Evolutionary conservation across 176 grass and related monocot species (phyloP).

Genomic region (Raddia guianensis): DNA sequence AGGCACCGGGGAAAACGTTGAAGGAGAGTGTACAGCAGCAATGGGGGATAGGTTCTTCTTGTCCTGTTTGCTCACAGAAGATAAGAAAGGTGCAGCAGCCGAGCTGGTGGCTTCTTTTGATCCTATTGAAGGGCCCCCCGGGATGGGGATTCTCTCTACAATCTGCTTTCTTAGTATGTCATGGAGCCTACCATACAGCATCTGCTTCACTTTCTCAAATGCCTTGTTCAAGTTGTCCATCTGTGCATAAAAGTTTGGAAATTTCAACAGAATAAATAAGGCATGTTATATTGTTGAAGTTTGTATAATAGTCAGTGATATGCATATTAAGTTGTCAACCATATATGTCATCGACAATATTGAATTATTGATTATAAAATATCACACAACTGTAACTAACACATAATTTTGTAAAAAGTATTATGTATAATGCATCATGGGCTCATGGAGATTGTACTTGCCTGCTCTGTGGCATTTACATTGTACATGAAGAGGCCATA

Average conservation of each 20-base stretch:
- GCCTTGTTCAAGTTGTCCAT: conserved; percentile 56
- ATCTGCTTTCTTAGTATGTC: conserved; percentile 63
- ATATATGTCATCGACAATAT: conserved; percentile 6
- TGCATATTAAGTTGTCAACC: background rate
- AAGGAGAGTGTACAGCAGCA: background rate
- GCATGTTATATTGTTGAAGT: background rate
- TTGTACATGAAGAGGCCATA: conserved; percentile 85
- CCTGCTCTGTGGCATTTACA: conserved; percentile 71
- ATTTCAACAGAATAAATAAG: background rate
- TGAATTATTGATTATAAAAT: background rate
- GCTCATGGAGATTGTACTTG: conserved; percentile 31
- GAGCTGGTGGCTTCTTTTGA: background rate
- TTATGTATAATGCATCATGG: too few relatives aligned
- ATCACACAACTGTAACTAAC: background rate
- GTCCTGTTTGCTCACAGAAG: background rate
- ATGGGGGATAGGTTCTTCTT: background rate
- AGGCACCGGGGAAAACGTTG: background rate
- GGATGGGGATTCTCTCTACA: conserved; percentile 49
- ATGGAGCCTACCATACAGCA: conserved; percentile 59
- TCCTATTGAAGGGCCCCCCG: background rate
- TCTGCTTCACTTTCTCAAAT: conserved; percentile 67
- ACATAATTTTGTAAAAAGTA: conserved; percentile 5
- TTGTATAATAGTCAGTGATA: background rate
- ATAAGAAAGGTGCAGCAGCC: background rate
- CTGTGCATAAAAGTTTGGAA: conserved; percentile 25